A percentile compares a stretch with the other conserved stretches of the same genome.
These are phyloP conservation scores for Phyllosticta citrichinensis DNA, from an alignment of 2,329 filamentous ascomycete species.

Conservation along the genomic window DNA sequence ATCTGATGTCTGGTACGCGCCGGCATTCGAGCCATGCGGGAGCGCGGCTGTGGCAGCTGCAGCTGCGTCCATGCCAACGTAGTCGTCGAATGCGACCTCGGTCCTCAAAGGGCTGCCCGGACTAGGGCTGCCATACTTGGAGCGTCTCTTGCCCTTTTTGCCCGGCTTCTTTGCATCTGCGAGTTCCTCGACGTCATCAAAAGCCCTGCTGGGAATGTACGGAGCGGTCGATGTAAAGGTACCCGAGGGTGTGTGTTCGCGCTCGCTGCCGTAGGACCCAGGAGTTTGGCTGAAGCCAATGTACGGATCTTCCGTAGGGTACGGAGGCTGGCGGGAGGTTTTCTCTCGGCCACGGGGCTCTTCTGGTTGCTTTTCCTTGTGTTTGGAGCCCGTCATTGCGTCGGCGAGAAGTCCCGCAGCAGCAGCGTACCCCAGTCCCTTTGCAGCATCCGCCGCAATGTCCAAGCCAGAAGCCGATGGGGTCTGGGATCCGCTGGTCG, in stretches of 20 bases:
- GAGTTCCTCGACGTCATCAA: conserved; percentile 25
- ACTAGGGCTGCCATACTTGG: conserved; percentile 27
- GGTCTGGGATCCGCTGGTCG: neutral
- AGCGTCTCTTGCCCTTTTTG: conserved; percentile 36
- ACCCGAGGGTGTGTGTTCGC: neutral
- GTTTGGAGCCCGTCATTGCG: neutral
- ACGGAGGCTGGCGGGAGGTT: neutral
- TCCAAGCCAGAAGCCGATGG: neutral
- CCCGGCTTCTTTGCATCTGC: conserved; percentile 30
- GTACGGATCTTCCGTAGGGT: neutral
- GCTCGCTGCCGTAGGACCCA: neutral
- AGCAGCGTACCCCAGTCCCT: neutral
- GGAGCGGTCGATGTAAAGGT: neutral
- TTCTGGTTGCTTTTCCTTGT: neutral
- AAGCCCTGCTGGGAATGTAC: conserved; percentile 24
- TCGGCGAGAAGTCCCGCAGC: conserved; percentile 2
- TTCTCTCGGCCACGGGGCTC: neutral
- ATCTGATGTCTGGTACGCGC: neutral
- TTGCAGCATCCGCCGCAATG: neutral
- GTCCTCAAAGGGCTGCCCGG: conserved; percentile 2
- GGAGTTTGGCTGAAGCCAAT: neutral
- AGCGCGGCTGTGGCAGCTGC: neutral
- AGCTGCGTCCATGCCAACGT: conserved; percentile 20
- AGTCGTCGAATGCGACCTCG: conserved; percentile 35
- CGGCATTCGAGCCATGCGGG: neutral